Evolutionary conservation across 2,329 filamentous ascomycete species (phyloP), one percentile per base, ranked within the genome.

Genomic region (Dothidotthia symphoricarpi): DNA sequence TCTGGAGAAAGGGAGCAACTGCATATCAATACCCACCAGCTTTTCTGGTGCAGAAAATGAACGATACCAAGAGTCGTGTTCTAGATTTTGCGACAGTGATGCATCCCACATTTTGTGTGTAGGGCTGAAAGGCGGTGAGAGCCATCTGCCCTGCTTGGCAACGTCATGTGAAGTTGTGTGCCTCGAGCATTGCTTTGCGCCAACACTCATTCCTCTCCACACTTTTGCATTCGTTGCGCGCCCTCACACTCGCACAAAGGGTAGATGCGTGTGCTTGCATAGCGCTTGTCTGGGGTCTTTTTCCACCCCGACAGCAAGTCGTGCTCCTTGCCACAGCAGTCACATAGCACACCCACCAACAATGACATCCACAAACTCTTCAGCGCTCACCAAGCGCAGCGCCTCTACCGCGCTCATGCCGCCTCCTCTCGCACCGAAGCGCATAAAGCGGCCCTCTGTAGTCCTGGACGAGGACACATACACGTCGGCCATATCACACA

Each of bases 391-490:
- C 39, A 89, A 88, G 70, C 76, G 82, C 47, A 74, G 75, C 39
- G 65, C 68, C 27, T 83, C 88, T 41, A 77, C 72, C 16, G 81
- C 86, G 38, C 72, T 94, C 36, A 97, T 96, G 89, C 85, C 88
- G 12, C 89, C 90, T 9, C 90, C 91, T 5, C 88, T 89, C 3
- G 77, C 82, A 0, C 75, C 83, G 28, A 97, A 95, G 67, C 85
- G 88, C 41, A 95, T 96, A 60, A 96, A 96, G 69, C 80, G 93
- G 35, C 93, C 93, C 0, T 82, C 84, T 46, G 86, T 85, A 46
- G 82, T 96, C 17, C 79, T 98, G 17, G 88, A 95, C 65, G 93
- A 98, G 74, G 91, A 98, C 53, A 82, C 85, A 36, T 98, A 98
- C 67, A 93, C 88, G 2, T 82, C 89, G 41, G 86, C 87, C 1